Evolutionary conservation across 2,329 filamentous ascomycete genomes (phyloP), one percentile per base, ranked within the genome.

Genomic region (Rosellinia necatrix): DNA sequence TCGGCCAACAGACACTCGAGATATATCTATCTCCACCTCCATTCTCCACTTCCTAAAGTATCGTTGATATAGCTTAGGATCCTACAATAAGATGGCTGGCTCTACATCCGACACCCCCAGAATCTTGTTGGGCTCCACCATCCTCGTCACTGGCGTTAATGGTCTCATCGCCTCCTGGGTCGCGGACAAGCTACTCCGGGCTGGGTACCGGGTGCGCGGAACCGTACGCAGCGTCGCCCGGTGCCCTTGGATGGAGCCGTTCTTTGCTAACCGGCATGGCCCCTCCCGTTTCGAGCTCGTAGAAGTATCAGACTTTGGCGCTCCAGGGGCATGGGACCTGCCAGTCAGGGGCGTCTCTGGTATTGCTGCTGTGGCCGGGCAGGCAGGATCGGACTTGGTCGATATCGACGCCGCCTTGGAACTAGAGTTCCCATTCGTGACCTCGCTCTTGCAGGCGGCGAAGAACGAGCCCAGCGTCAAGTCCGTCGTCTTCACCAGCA

Each of bases 141-240:
- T 62, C 29, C 58, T 62, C 30, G 51, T 62, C 5, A 62, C 60
- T 72, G 60, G 60, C 17, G 60, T 49, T 6, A 60, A 58, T 29
- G 60, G 60, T n/a, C 52, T 62, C 15, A 51, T 62, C 48, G 60
- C 48, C 13, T 62, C 60, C 2, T 60, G 59, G 44, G 49, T 40
- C 10, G 58, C 44, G 25, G 58, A 58, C 29, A 59, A 58, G 40
- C 29, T 60, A 13, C 58, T 62, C n/a, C 48, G 46, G 8, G 44
- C 58, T 3, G 76, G 76, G 9, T 78, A 75, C 60, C 68, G 66
- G 1, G 76, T 80, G 13, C 74, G 75, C 15, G 78, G 77, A 1
- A 77, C 75, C 2, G 73, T 74, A 12, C 76, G 78, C 1, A 62
- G 70, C 41, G 24, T 56, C 0, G 59, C 65, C 2, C 76, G 73